Conservation (phyloP, 306 rosid genomes). For the Prosopis cineraria region DNA sequence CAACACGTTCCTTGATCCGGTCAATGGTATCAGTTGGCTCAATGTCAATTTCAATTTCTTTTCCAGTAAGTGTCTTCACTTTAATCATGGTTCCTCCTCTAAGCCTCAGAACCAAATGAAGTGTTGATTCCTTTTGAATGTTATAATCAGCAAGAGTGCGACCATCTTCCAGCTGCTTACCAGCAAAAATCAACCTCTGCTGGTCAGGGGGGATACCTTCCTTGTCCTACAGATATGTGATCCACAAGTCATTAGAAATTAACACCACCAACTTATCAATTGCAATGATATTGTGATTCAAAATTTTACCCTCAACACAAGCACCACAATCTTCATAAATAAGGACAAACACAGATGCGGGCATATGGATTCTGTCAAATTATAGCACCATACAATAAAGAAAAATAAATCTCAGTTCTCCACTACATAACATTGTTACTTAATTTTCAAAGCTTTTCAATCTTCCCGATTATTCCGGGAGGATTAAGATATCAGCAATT, state of each 20-base stretch:
- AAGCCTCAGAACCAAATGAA: slow-evolving; percentile 92
- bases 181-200: slow-evolving; percentile 95
- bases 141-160: slow-evolving; percentile 94
- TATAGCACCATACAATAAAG: neutral
- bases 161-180: slow-evolving; percentile 98
- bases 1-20: slow-evolving; percentile 92
- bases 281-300: neutral
- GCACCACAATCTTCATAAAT: neutral
- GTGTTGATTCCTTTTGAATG: slow-evolving; percentile 97
- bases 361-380: slow-evolving; percentile 9
- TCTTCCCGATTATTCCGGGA: neutral
- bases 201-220: slow-evolving; percentile 99
- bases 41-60: slow-evolving; percentile 97
- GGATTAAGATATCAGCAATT: neutral
- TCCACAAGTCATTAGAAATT: slow-evolving; percentile 11
- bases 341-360: neutral
- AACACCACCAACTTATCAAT: neutral
- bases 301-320: neutral
- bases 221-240: slow-evolving; percentile 71
- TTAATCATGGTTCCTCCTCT: slow-evolving; percentile 99
- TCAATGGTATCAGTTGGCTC: slow-evolving; percentile 96
- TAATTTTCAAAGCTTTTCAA: neutral
- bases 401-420: neutral
- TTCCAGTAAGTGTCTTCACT: slow-evolving; percentile 96
- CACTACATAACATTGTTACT: neutral